phyloP scores from a whole-genome alignment of 768 basidiomycete genomes.

The Kockovaella imperatae region DNA sequence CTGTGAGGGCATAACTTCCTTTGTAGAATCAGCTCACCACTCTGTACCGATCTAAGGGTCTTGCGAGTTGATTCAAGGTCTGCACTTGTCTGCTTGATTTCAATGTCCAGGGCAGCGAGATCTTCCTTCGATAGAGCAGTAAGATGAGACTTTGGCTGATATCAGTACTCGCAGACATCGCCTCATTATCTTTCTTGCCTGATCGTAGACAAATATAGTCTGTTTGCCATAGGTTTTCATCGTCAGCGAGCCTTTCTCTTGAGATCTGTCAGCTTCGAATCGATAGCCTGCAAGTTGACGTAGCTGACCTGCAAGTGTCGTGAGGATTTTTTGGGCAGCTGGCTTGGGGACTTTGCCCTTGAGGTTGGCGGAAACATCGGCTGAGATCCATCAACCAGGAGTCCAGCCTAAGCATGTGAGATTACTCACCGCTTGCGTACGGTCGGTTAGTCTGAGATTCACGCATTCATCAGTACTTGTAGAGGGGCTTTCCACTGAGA shows the following conservation, averaged over 20 bases:
- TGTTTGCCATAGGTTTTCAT: conserved; percentile 83
- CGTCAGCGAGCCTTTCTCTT: conserved; percentile 70
- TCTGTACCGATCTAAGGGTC: conserved; percentile 52
- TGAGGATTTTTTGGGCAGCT: conserved; percentile 73
- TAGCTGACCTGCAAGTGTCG: conserved; percentile 54
- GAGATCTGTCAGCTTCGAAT: not conserved
- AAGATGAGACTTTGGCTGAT: not conserved
- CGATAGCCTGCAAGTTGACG: not conserved
- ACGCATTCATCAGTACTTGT: conserved; percentile 2
- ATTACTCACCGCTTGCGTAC: conserved; percentile 57
- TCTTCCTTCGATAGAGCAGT: conserved; percentile 45
- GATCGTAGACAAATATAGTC: conserved; percentile 75
- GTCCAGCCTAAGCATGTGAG: not conserved
- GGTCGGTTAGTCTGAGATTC: conserved; percentile 75
- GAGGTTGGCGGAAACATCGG: conserved; percentile 82
- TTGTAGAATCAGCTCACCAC: conserved; percentile 51
- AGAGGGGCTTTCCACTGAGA: conserved; percentile 2
- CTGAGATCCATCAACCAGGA: conserved; percentile 34
- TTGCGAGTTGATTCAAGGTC: conserved; percentile 45
- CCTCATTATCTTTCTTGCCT: conserved; percentile 28
- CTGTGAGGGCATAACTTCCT: not conserved
- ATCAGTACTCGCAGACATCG: not conserved
- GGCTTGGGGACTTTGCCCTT: conserved; percentile 82
- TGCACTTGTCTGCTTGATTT: conserved; percentile 20
- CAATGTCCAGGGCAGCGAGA: conserved; percentile 53